Evolutionary conservation across 805 yeast genomes (phyloP).

Genomic region (Myxozyma sirexii): DNA sequence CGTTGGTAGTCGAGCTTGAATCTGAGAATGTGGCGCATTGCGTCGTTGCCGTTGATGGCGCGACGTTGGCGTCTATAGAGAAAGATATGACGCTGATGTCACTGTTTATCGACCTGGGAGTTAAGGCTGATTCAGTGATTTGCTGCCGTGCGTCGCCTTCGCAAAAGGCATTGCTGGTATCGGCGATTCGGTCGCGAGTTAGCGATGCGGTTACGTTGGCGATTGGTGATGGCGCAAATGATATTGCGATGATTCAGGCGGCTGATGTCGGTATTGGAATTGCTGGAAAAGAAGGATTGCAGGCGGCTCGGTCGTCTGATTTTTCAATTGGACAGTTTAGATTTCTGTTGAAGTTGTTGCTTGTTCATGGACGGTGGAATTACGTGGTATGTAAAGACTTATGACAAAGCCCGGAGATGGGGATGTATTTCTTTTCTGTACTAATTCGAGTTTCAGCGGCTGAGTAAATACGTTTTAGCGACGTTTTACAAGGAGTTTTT

Average conservation of each 20-base stretch:
- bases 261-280: conserved; percentile 98
- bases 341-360: conserved; percentile 72
- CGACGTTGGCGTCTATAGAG: conserved; percentile 73
- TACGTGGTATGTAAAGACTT: conserved; percentile 61
- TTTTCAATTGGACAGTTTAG: conserved; percentile 94
- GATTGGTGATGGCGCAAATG: conserved; percentile 99
- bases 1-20: conserved; percentile 72
- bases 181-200: conserved; percentile 71
- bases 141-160: conserved; percentile 97
- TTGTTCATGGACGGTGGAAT: conserved; percentile 96
- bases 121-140: conserved; percentile 85
- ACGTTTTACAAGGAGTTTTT: conserved; percentile 93
- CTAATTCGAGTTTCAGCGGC: conserved; percentile 49
- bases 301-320: conserved; percentile 94
- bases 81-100: conserved; percentile 70
- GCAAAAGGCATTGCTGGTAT: conserved; percentile 90
- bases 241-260: conserved; percentile 97
- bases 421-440: no score
- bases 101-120: conserved; percentile 79
- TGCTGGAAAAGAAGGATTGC: conserved; percentile 95
- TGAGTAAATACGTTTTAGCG: conserved; percentile 86
- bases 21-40: conserved; percentile 85
- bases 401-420: no score
- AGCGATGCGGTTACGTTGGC: conserved; percentile 82
- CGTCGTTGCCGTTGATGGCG: conserved; percentile 95